Conservation (phyloP, 345 rosid species). For the Populus davidiana region DNA sequence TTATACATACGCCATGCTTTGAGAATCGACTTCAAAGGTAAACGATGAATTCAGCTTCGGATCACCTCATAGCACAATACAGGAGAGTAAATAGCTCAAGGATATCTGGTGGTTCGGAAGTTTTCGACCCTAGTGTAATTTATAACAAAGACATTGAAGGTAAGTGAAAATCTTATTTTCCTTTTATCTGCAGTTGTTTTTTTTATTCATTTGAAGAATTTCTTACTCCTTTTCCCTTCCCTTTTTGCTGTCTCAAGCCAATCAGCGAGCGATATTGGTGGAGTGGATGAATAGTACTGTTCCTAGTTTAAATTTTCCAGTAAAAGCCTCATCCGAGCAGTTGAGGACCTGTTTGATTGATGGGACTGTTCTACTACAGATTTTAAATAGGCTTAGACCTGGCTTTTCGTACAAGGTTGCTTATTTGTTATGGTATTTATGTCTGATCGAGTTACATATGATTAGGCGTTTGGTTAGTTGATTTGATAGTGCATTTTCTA, state of each 20-base stretch:
- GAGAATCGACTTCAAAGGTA: slow-evolving; percentile 8
- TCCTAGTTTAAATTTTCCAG: slow-evolving; percentile 36
- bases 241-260: slow-evolving; percentile 26
- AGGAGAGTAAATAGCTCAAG: slow-evolving; percentile 24
- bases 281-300: slow-evolving; percentile 51
- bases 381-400: slow-evolving; percentile 46
- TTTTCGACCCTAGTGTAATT: slow-evolving; percentile 20
- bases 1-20: not conserved
- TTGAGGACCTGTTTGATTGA: slow-evolving; percentile 44
- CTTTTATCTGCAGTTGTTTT: not conserved
- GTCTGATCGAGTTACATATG: not conserved
- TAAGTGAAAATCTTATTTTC: slow-evolving; percentile 4
- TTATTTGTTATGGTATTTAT: not conserved
- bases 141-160: slow-evolving; percentile 30
- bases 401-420: slow-evolving; percentile 45
- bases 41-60: slow-evolving; percentile 30
- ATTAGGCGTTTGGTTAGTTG: slow-evolving; percentile 9
- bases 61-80: slow-evolving; percentile 8
- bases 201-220: not conserved
- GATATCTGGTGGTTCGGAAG: slow-evolving; percentile 16
- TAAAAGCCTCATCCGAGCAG: slow-evolving; percentile 49
- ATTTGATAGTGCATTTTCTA: slow-evolving; percentile 15
- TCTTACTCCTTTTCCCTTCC: not conserved
- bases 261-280: slow-evolving; percentile 32
- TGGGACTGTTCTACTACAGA: slow-evolving; percentile 39